Percentiles rank a stretch among this genome's conserved stretches.
Evolutionary conservation across 257 asterid species (phyloP).

Genomic region (Paraleonurus japonicus): DNA sequence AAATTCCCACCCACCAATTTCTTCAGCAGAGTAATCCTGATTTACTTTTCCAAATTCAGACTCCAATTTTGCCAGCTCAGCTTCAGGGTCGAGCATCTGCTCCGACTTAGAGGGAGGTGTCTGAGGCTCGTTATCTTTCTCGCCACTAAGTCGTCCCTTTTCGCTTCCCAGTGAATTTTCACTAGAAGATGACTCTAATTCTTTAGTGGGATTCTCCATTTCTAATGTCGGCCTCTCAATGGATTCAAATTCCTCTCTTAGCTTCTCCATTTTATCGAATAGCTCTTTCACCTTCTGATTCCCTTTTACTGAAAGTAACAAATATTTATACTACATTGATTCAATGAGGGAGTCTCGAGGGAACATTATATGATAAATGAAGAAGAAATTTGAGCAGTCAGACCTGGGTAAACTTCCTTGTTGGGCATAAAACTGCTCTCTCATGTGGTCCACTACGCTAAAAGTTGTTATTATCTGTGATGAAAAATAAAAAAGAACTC

Average conservation of each 20-base stretch:
- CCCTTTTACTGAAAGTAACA: constrained; percentile 64
- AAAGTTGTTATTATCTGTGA: constrained; percentile 78
- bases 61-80: constrained; percentile 86
- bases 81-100: constrained; percentile 56
- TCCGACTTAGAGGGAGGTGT: constrained; percentile 38
- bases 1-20: constrained; percentile 90
- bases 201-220: constrained; percentile 68
- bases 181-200: constrained; percentile 35
- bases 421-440: constrained; percentile 69
- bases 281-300: constrained; percentile 63
- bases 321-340: background rate
- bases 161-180: constrained; percentile 40
- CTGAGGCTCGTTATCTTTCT: constrained; percentile 30
- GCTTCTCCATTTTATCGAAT: constrained; percentile 67
- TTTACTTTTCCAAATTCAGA: constrained; percentile 82
- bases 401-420: constrained; percentile 70
- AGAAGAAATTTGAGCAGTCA: constrained; percentile 16
- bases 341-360: background rate
- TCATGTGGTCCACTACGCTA: constrained; percentile 92
- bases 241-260: constrained; percentile 70
- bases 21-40: constrained; percentile 66
- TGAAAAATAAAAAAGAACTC: background rate
- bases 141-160: constrained; percentile 34
- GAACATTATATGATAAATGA: constrained; percentile 9
- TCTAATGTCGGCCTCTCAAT: constrained; percentile 83